These are phyloP conservation scores for Dipteronia dyeriana DNA, from an alignment of 345 rosid genomes.

Conservation along the genomic window DNA sequence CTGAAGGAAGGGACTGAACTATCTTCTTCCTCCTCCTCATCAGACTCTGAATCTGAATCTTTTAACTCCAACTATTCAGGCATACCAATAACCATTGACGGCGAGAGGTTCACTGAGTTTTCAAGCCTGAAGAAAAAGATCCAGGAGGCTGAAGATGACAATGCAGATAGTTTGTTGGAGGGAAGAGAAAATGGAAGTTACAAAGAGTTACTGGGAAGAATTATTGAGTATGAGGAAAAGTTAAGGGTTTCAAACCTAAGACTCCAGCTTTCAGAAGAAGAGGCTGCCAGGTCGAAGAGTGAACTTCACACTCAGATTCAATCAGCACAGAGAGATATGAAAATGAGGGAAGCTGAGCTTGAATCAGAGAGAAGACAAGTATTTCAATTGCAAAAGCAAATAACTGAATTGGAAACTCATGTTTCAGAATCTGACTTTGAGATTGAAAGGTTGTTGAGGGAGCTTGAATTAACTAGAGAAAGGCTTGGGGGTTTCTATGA, in stretches of 20 bases:
- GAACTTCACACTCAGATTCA: slow-evolving; percentile 51
- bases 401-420: slow-evolving; percentile 37
- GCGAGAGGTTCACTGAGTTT: slow-evolving; percentile 30
- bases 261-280: slow-evolving; percentile 59
- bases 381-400: slow-evolving; percentile 32
- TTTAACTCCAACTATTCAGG: slow-evolving; percentile 44
- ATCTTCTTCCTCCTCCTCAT: slow-evolving; percentile 48
- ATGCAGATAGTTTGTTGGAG: slow-evolving; percentile 28
- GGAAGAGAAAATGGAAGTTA: slow-evolving; percentile 32
- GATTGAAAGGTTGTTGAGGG: slow-evolving; percentile 30
- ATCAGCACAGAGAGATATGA: slow-evolving; percentile 27
- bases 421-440: slow-evolving; percentile 32
- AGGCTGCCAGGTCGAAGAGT: slow-evolving; percentile 44
- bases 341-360: slow-evolving; percentile 28
- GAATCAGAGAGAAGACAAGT: slow-evolving; percentile 39
- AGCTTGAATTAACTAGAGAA: slow-evolving; percentile 37
- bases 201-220: slow-evolving; percentile 38
- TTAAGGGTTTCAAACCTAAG: slow-evolving; percentile 44
- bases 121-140: slow-evolving; percentile 31
- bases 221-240: slow-evolving; percentile 46
- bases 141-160: slow-evolving; percentile 31
- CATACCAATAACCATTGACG: slow-evolving; percentile 32
- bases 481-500: slow-evolving; percentile 34
- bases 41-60: slow-evolving; percentile 79
- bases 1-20: slow-evolving; percentile 63